Base-by-base conservation (phyloP, 768 basidiomycete genomes). In the Pleurotus citrinopileatus region DNA sequence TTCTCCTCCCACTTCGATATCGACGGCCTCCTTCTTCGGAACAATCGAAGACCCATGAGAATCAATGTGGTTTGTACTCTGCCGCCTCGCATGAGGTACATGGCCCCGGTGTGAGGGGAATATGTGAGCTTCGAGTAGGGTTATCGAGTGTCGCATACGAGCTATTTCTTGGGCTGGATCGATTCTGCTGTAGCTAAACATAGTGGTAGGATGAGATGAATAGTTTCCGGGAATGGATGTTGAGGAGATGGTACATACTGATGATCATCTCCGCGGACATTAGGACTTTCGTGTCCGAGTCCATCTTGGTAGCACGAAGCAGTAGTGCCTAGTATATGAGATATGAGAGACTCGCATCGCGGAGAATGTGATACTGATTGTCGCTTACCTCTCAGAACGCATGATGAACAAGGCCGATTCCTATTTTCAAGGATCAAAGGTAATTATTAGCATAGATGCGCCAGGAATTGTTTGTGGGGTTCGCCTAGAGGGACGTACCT, bases 361-460 rank as follows among this genome's bases (percentile, higher is more conserved):
- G 61, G 62, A 65, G 63, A 17, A 26, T 42, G 26, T n/a, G 55
- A 56, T 48, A 51, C 15, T 27, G 51, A 36, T 22, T 36, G 37
- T 36, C 59, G 72, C 80, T 55, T 52, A 84, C 89, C 91, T 72
- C 91, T 77, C 60, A 92, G 74, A 42, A 92, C 89, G 67, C 91
- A 93, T 17, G 88, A 90, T 2, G 90, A 91, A 63, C 91, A 93
- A n/a, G 91, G 91, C 9, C 89, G 84, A 62, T 87, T 91, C 70
- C 91, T 91, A 66, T 0, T 47, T 54, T 27, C 37, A 55, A 53
- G 37, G 56, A 46, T 55, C 2, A 45, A 42, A 27, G 22, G 32
- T 10, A 34, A 10, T 34, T n/a, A 34, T 52, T 60, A 40, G 48
- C 26, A 53, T 10, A 51, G 44, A n/a, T 25, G 28, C 13, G 8